Evolutionary conservation across 352 stramenopile genomes (phyloP).

Genomic region (Phytophthora agathidicida): DNA sequence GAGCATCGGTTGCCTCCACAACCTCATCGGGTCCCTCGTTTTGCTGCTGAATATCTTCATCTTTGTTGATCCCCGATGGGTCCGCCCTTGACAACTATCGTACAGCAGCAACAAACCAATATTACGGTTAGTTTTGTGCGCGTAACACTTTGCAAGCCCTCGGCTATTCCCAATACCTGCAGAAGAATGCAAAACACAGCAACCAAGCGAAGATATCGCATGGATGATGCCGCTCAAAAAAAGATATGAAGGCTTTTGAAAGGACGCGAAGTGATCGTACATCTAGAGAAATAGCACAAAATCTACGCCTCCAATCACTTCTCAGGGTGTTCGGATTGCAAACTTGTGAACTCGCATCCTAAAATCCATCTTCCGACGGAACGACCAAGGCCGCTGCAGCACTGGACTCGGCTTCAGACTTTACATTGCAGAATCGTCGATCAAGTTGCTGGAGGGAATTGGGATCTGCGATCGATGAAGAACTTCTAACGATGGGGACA

Average conservation of each 20-base stretch:
- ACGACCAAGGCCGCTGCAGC: slow-evolving; percentile 5
- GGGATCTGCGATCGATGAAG: slow-evolving; percentile 29
- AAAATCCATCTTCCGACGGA: slow-evolving; percentile 16
- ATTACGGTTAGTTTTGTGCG: background rate
- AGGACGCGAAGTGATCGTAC: background rate
- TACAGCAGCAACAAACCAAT: background rate
- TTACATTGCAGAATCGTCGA: slow-evolving; percentile 34
- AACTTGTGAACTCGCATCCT: slow-evolving; percentile 18
- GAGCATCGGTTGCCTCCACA: too few species aligned
- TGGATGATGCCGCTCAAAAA: slow-evolving; percentile 13
- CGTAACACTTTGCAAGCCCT: background rate
- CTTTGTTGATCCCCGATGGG: too few species aligned
- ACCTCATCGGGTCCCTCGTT: background rate
- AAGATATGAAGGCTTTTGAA: slow-evolving; percentile 11
- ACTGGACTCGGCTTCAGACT: slow-evolving; percentile 36
- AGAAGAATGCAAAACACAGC: background rate
- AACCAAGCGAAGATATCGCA: background rate
- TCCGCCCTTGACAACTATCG: background rate
- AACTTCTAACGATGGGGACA: slow-evolving; percentile 33
- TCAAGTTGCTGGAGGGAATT: slow-evolving; percentile 21
- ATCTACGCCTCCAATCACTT: background rate
- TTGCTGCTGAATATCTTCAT: background rate
- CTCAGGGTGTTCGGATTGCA: slow-evolving; percentile 25
- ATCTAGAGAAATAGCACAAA: background rate
- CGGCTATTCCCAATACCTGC: background rate